Evolutionary conservation across 768 basidiomycete species (phyloP).

Genomic region (Kwoniella dendrophila): DNA sequence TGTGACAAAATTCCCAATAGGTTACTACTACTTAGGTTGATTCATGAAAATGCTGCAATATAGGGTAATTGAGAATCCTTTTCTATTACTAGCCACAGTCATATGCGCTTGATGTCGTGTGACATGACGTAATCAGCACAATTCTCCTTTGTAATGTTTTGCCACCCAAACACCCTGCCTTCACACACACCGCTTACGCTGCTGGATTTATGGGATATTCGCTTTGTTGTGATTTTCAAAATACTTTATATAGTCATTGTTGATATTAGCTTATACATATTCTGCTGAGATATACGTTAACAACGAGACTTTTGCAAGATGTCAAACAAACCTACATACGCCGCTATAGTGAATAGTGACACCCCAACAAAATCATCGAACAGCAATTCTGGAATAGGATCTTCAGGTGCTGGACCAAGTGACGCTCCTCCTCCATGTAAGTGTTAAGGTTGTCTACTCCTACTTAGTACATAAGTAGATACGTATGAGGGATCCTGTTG

Average conservation of each 20-base stretch:
- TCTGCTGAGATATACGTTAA: neutral
- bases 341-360: slow-evolving; percentile 11
- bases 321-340: slow-evolving; percentile 26
- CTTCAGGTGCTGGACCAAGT: slow-evolving; percentile 12
- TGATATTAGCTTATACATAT: neutral
- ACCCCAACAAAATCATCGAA: neutral
- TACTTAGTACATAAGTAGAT: no score
- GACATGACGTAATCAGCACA: slow-evolving; percentile 12
- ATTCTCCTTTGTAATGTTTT: neutral
- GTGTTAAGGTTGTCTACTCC: neutral
- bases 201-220: neutral
- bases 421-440: slow-evolving; percentile 27
- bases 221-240: neutral
- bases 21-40: no score
- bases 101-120: neutral
- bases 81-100: no score
- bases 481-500: no score
- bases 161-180: slow-evolving; percentile 3
- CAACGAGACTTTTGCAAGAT: neutral
- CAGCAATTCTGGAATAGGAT: neutral
- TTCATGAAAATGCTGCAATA: no score
- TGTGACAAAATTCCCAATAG: no score
- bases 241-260: neutral
- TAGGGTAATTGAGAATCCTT: no score
- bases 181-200: neutral